Percentiles rank a stretch among this genome's conserved stretches.
Conservation (phyloP, 805 yeast genomes). For the Saturnispora mendoncae region DNA sequence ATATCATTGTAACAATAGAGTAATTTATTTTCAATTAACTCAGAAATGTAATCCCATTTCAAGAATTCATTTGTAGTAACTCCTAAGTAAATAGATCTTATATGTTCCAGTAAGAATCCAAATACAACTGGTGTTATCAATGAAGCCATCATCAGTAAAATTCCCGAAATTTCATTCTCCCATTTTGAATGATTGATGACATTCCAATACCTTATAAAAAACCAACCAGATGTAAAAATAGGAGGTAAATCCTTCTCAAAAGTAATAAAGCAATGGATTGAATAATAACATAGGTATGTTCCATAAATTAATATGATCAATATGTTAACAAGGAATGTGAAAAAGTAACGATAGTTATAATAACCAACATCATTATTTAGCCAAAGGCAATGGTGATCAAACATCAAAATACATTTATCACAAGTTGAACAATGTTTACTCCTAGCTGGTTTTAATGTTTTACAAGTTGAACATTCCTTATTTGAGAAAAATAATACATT, state of each 20-base stretch:
- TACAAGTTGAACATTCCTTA: constrained; percentile 41
- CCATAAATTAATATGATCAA: constrained; percentile 35
- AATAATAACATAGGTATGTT: constrained; percentile 28
- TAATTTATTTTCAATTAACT: constrained; percentile 25
- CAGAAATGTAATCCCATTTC: constrained; percentile 45
- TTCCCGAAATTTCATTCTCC: constrained; percentile 34
- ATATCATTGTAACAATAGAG: constrained; percentile 22
- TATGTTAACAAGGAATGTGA: constrained; percentile 31
- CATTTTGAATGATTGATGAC: constrained; percentile 25
- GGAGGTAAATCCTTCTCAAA: neutral
- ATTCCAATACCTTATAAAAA: constrained; percentile 18
- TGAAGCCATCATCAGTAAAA: constrained; percentile 32
- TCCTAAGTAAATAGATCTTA: constrained; percentile 43
- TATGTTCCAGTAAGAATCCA: constrained; percentile 34
- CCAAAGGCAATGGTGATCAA: constrained; percentile 57
- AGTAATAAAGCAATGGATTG: constrained; percentile 15
- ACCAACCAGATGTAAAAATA: constrained; percentile 9
- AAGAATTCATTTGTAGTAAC: constrained; percentile 48
- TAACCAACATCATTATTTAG: constrained; percentile 49
- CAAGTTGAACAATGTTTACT: constrained; percentile 70
- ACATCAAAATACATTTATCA: constrained; percentile 50
- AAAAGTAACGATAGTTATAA: constrained; percentile 41
- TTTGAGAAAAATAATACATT: constrained; percentile 34
- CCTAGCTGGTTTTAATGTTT: constrained; percentile 62
- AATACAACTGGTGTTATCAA: constrained; percentile 31